Evolutionary conservation across 2,329 filamentous ascomycete genomes (phyloP), one percentile per base, ranked within the genome.

Genomic region (Aspergillus texensis): DNA sequence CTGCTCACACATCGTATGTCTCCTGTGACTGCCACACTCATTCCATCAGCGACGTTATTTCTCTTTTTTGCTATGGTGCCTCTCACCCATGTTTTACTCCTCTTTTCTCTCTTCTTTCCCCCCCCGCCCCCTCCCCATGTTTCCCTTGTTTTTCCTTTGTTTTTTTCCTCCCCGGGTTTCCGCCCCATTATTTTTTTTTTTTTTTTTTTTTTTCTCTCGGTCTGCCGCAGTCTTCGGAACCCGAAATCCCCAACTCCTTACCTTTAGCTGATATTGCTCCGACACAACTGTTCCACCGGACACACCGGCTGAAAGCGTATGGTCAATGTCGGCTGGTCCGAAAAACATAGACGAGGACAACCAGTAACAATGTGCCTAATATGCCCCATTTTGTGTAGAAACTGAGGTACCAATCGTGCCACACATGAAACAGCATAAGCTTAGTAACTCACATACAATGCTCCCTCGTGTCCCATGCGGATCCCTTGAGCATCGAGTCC

Each of bases 241-340:
- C 52, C 30, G 16, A 9, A n/a, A 34, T 34, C 24, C 6, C n/a
- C 19, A 26, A 21, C 32, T 54, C 28, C 28, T 60, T 60, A 43
- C 45, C 57, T 52, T 19, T 52, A 41, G 48, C 14, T 60, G 36
- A 34, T 12, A 60, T 53, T 41, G n/a, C 48, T 26, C 48, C 36
- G 48, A 60, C 32, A 60, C 50, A 32, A 34, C 36, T 36, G 57
- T 39, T 59, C 45, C 45, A 59, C 45, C 30, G 4, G n/a, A 59
- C 28, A 14, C 28, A 41, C 24, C 57, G 32, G 36, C 26, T 48
- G 32, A 39, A 24, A 39, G n/a, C n/a, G 19, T 60, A 50, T 24
- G 4, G 21, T 45, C 39, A 26, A 45, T 26, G n/a, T 60, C 58
- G 36, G 50, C 32, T 53, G 48, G 26, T 8, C 48, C 32, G 11